These are phyloP conservation scores for Pyrenophora teres DNA, from an alignment of 2,329 filamentous ascomycete species.

Conservation along the genomic window DNA sequence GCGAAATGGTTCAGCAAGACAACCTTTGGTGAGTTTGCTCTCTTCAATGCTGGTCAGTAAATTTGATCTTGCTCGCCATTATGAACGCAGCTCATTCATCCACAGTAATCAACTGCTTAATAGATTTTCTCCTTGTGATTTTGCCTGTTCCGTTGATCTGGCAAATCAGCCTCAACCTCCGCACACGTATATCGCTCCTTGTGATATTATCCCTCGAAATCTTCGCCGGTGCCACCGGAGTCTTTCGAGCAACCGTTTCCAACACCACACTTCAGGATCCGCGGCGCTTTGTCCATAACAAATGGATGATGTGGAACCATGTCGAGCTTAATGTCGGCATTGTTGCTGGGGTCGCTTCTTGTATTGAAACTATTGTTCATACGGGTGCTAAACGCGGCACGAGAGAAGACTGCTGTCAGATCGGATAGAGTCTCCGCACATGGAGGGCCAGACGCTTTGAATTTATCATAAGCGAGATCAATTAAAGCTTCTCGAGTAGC, in stretches of 20 bases:
- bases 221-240: conserved; percentile 51
- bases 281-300: conserved; percentile 47
- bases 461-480: no score
- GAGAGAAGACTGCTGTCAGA: no score
- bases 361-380: conserved; percentile 43
- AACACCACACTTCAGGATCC: conserved; percentile 31
- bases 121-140: conserved; percentile 49
- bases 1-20: conserved; percentile 52
- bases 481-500: no score
- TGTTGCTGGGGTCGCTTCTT: conserved; percentile 51
- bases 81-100: not conserved
- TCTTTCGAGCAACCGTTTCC: conserved; percentile 41
- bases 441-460: no score
- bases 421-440: no score
- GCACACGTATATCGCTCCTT: conserved; percentile 49
- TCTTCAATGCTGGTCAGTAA: conserved; percentile 53
- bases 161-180: conserved; percentile 50
- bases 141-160: conserved; percentile 52
- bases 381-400: conserved; percentile 31
- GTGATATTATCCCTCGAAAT: conserved; percentile 47
- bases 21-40: conserved; percentile 52
- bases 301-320: conserved; percentile 54
- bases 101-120: conserved; percentile 46
- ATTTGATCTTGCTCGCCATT: no score
- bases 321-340: conserved; percentile 54